Conservation (phyloP, 139 green algal genomes). For the Coelastrella sp. region DNA sequence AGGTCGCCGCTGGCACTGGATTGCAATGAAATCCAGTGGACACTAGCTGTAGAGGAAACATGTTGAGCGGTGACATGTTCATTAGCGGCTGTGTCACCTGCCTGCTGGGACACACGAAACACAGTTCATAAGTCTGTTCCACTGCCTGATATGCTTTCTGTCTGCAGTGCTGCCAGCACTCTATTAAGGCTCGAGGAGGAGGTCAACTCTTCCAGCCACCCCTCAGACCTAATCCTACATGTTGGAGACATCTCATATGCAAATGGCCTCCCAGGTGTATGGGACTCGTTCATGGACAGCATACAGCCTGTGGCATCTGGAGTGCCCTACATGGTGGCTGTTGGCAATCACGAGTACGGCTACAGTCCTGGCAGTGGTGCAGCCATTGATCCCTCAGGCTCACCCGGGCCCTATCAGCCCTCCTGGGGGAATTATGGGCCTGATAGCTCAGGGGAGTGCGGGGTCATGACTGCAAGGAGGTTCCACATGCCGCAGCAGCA, state of each 20-base stretch:
- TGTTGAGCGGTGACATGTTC: too few species aligned
- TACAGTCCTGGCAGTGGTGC: constrained; percentile 31
- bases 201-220: constrained; percentile 30
- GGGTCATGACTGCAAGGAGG: constrained; percentile 59
- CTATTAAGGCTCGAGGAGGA: constrained; percentile 49
- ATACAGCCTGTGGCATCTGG: constrained; percentile 74
- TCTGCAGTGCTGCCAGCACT: constrained; percentile 61
- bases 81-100: too few species aligned
- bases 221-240: constrained; percentile 72
- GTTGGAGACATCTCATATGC: constrained; percentile 77
- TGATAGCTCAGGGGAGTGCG: constrained; percentile 79
- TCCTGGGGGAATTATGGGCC: constrained; percentile 73
- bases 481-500: constrained; percentile 71
- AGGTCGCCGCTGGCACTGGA: too few species aligned
- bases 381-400: constrained; percentile 62
- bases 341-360: constrained; percentile 86
- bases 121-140: too few species aligned
- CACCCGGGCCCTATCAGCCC: constrained; percentile 59
- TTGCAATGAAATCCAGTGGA: too few species aligned
- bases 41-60: not conserved
- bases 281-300: constrained; percentile 81
- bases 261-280: constrained; percentile 70
- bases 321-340: constrained; percentile 81
- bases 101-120: too few species aligned
- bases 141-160: not conserved